Conservation (phyloP, 495 filamentous ascomycete species). For the Annulohypoxylon nitens region DNA sequence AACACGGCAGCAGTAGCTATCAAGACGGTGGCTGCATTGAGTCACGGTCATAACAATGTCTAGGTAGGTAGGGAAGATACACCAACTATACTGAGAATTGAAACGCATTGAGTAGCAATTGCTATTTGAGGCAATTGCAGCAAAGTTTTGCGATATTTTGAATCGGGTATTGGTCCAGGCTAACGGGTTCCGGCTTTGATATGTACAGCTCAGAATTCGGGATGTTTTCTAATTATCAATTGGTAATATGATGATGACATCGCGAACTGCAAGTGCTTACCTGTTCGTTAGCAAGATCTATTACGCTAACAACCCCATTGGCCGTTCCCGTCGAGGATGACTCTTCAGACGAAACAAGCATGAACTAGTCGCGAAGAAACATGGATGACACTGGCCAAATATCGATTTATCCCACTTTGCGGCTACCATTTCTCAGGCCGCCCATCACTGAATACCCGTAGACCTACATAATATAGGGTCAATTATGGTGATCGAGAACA, state of each 20-base stretch:
- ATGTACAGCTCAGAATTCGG: not conserved
- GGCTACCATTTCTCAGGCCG: not conserved
- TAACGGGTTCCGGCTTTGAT: not conserved
- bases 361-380: not conserved
- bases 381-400: not conserved
- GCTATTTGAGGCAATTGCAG: not conserved
- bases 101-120: not conserved
- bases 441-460: not conserved
- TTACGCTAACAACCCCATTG: conserved; percentile 11
- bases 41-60: not conserved
- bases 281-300: conserved; percentile 15
- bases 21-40: not conserved
- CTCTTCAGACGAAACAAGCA: conserved; percentile 14
- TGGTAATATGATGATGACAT: conserved; percentile 14
- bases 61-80: not conserved
- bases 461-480: not conserved
- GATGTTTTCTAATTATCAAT: conserved; percentile 2
- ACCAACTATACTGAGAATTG: conserved; percentile 1
- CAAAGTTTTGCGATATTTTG: not conserved
- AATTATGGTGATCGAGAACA: conserved; percentile 12
- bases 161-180: not conserved
- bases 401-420: conserved; percentile 1
- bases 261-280: conserved; percentile 23
- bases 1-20: not conserved
- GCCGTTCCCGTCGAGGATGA: conserved; percentile 9